phyloP scores from a whole-genome alignment of 306 rosid genomes.

The Acacia acuminata region DNA sequence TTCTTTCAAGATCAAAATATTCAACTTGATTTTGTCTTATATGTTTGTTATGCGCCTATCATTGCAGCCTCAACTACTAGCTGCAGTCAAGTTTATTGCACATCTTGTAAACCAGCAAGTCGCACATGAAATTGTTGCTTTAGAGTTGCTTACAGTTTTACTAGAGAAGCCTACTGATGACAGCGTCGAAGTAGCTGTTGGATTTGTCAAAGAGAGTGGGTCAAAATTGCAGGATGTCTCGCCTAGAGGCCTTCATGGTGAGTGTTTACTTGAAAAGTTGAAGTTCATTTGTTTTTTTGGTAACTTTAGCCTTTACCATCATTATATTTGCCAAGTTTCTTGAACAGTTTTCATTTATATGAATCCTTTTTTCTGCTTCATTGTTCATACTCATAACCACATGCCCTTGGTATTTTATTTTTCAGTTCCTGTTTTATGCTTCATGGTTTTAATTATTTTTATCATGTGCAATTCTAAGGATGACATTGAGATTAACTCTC shows the following conservation, averaged over 20 bases:
- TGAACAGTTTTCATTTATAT: background rate
- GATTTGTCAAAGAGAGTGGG: conserved; percentile 92
- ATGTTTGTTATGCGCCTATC: background rate
- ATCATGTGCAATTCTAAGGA: conserved; percentile 2
- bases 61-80: conserved; percentile 84
- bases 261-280: conserved; percentile 34
- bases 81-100: conserved; percentile 92
- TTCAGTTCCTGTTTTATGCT: background rate
- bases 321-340: background rate
- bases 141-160: conserved; percentile 85
- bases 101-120: conserved; percentile 95
- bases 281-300: background rate
- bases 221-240: conserved; percentile 85
- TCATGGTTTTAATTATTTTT: background rate
- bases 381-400: background rate
- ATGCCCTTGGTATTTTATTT: background rate
- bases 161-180: conserved; percentile 92
- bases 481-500: background rate
- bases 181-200: conserved; percentile 98
- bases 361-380: background rate
- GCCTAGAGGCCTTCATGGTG: conserved; percentile 93
- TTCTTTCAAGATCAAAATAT: background rate
- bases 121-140: conserved; percentile 88
- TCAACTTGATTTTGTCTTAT: background rate
- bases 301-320: background rate